Evolutionary conservation across 352 stramenopile species (phyloP), one percentile per base, ranked within the genome.

Genomic region (Phytopythium montanum): DNA sequence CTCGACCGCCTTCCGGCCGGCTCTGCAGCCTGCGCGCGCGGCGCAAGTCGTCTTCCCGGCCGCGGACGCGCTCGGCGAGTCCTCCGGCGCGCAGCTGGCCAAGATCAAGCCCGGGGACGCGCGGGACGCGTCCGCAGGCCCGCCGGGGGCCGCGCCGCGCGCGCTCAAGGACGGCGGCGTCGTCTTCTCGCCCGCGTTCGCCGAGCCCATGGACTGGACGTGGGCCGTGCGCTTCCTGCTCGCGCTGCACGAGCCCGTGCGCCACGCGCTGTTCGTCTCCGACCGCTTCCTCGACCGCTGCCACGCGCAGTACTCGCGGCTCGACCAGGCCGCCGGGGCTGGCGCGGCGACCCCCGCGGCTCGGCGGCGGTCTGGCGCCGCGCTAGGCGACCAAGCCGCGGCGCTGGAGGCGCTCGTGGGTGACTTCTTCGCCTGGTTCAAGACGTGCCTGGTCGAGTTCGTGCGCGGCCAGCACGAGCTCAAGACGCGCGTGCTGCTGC

Each of bases 221-320:
- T 94, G 85, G 85, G 81, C 76, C 45, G 73, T 66, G 21, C 84
- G 78, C 64, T 90, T 94, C 42, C 54, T 94, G 7, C 61, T 94
- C 10, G 72, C 80, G 8, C 60, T 94, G 23, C 85, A 94, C 41
- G 85, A 94, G 33, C 85, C 85, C 5, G 76, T 94, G 59, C 82
- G 85, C 9, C 85, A 94, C 50, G 82, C 85, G 23, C 74, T 94
- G 1, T 92, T 87, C 59, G 85, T 94, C 46, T 90, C 90, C 65
- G 82, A 94, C 61, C 75, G 79, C 19, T 94, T 91, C 46, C 56
- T 94, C n/a, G 75, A 88, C 28, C 80, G 85, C 48, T 77, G 63
- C 12, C 75, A 87, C 33, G 65, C 66, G 46, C 51, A 70, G 25
- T 42, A 68, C 34, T 67, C 68, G 5, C 72, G 69, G 28, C 68